Evolutionary conservation across 306 rosid species (phyloP).

Genomic region (Vachellia collinsii): DNA sequence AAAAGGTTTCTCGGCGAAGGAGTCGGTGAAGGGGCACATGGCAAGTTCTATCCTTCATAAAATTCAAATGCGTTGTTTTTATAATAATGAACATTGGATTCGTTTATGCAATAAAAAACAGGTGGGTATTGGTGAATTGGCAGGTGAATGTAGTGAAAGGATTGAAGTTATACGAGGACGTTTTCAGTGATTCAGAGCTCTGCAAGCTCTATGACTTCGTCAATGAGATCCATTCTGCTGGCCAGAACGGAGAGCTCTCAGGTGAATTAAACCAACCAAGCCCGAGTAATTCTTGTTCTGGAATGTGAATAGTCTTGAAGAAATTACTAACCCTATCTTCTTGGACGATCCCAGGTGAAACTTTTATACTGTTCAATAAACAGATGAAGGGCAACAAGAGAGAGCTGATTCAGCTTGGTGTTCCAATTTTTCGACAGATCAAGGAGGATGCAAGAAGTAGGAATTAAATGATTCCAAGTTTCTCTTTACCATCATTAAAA

Average conservation of each 20-base stretch:
- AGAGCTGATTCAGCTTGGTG: constrained; percentile 92
- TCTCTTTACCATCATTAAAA: background rate
- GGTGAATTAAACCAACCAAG: constrained; percentile 47
- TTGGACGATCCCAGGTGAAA: constrained; percentile 62
- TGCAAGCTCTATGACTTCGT: constrained; percentile 71
- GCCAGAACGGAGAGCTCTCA: constrained; percentile 85
- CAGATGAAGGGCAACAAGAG: constrained; percentile 89
- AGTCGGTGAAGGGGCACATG: constrained; percentile 88
- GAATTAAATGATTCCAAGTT: constrained; percentile 34
- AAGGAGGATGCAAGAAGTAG: constrained; percentile 70
- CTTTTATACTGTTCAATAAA: constrained; percentile 87
- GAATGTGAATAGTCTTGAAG: background rate
- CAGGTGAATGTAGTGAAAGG: constrained; percentile 99
- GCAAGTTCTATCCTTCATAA: constrained; percentile 61
- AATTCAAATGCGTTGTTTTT: constrained; percentile 9
- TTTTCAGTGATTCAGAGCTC: constrained; percentile 76
- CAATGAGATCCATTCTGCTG: constrained; percentile 76
- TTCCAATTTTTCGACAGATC: constrained; percentile 87
- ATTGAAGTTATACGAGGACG: constrained; percentile 78
- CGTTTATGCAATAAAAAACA: constrained; percentile 34
- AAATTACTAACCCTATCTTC: constrained; percentile 35
- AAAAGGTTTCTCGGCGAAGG: constrained; percentile 96
- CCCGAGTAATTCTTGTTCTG: background rate
- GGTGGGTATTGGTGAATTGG: constrained; percentile 37
- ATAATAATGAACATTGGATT: constrained; percentile 30